Base-by-base conservation (phyloP, 768 basidiomycete genomes). In the Calocera viscosa region DNA sequence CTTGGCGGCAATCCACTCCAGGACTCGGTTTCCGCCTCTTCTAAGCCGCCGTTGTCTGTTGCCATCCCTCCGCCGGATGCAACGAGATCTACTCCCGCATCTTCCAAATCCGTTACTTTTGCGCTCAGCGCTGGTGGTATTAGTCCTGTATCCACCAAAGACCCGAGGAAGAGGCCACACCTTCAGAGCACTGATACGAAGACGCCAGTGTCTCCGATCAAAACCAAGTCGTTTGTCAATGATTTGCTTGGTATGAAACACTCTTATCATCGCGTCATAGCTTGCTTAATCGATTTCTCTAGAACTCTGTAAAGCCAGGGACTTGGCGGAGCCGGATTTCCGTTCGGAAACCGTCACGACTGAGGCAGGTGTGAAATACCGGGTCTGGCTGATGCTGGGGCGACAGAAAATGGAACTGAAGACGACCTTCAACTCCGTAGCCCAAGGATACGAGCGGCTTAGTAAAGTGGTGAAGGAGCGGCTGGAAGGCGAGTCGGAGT, bases 391-490 rank as follows among this genome's bases (percentile, higher is more conserved):
- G 11, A 65, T 47, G 12, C 38, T 67, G 34, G 67, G 64, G 12
- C 30, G 43, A 30, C 33, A 67, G 67, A 19, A 34, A 19, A 64
- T 67, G 32, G 64, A 65, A 39, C 49, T 67, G 11, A 28, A 32
- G 17, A 43, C 64, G 32, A 65, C 63, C 22, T 67, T 65, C 41
- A 19, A 67, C 33, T 79, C 72, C 32, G 69, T 76, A 38, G 75
- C 75, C 38, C 77, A 79, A 68, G 81, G 81, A 19, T 72, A 76
- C 43, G 75, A 82, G 71, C 75, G 77, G 35, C 75, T 82, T 3
- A 78, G 81, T 49, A 82, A 79, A 74, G 76, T 79, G 66, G 80
- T 82, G 65, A 69, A 79, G 68, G 74, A 71, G 28, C 78, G 78
- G 66, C 70, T 81, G 66, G 24, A 47, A 47, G 19, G 19, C 19